Base-by-base conservation (phyloP, 805 yeast genomes). In the Saccharomycodes ludwigii region DNA sequence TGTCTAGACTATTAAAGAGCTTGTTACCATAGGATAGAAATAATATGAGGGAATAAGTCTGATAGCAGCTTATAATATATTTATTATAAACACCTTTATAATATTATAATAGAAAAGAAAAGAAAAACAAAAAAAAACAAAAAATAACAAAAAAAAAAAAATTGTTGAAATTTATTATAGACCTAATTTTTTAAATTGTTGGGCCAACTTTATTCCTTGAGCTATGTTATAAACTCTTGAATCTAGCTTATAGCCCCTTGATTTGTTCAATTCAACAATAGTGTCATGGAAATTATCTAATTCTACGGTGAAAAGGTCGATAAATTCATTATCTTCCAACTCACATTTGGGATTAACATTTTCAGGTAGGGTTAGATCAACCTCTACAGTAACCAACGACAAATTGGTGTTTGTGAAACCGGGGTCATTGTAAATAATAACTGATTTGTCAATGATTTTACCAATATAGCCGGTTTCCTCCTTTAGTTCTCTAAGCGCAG, bases 391-490 rank as follows among this genome's bases (percentile, higher is more conserved):
- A 2, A 88, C 91, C 36, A 88, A 58, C 16, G 76, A 74, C 60
- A 83, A 63, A 47, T 81, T 86, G 13, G 96, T 88, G 53, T 88
- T 85, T 43, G 94, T 79, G 50, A 80, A 83, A 2, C 94, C 94
- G 0, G 94, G 93, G 50, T 83, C 94, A 40, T 76, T 75, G 54
- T 57, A 79, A 46, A 77, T 60, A 12, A 65, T 44, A 6, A 74
- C 71, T 8, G 71, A 55, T 30, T 55, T 52, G 12, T 53, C 54
- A 21, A 58, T 42, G 29, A 73, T 76, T 26, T 57, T 68, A 6
- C 96, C 96, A 27, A 76, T 61, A 50, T 80, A 86, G 0, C 98
- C 98, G 0, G 97, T 86, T 50, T 88, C 98, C 54, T 88, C 98
- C 30, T 68, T 68, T 40, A 88, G 58, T 53, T 88, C 98, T 40